Conservation (phyloP, 305 asterid species). For the Andrographis paniculata region DNA sequence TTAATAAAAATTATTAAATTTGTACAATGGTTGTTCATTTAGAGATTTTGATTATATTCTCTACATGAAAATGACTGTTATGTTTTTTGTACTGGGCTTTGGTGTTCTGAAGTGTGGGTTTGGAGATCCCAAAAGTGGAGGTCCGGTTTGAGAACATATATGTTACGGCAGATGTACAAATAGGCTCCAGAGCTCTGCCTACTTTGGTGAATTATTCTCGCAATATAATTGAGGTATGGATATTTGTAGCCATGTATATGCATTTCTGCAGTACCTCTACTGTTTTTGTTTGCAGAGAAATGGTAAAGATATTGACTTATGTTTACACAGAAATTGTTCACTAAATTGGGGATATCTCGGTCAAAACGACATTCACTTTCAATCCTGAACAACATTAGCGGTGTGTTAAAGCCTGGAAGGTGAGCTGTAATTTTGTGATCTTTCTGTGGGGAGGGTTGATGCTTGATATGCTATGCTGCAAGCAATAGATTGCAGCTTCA, state of each 20-base stretch:
- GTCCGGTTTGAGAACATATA: constrained; percentile 58
- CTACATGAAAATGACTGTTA: constrained; percentile 7
- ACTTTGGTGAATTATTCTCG: constrained; percentile 54
- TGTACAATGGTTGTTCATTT: not conserved
- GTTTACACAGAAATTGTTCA: constrained; percentile 36
- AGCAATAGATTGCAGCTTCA: too few species aligned
- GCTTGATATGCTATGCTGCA: not conserved
- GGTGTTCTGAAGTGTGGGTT: constrained; percentile 42
- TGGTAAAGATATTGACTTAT: not conserved
- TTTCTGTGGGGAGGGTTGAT: not conserved
- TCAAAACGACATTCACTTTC: constrained; percentile 42
- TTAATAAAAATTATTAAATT: too few species aligned
- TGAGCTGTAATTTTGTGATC: constrained; percentile 14
- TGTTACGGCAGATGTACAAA: constrained; percentile 42
- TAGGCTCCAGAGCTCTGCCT: constrained; percentile 73
- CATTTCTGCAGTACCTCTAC: not conserved
- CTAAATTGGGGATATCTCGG: constrained; percentile 33
- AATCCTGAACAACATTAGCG: constrained; percentile 52
- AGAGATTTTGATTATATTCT: not conserved
- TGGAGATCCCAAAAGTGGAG: constrained; percentile 61
- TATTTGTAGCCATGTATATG: not conserved
- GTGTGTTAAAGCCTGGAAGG: constrained; percentile 72
- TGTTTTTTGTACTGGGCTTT: too few species aligned
- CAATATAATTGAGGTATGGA: constrained; percentile 42
- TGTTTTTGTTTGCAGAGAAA: not conserved